Conservation (phyloP, 179 eudicot genomes). For the Gypsophila paniculata region DNA sequence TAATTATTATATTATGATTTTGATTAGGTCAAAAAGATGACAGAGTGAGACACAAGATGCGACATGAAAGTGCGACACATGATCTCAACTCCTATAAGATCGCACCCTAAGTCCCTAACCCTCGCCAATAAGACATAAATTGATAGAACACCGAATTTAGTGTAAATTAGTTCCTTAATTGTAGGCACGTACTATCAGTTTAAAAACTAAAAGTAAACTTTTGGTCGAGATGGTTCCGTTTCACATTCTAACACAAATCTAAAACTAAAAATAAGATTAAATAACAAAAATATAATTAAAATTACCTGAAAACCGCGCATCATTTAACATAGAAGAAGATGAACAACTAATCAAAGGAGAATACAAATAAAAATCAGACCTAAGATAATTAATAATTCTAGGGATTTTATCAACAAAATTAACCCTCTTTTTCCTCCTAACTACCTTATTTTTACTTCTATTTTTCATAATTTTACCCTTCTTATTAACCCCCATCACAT, state of each 20-base stretch:
- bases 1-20: too few relatives aligned
- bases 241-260: not conserved
- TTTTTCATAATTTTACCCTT: constrained; percentile 5
- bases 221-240: too few relatives aligned
- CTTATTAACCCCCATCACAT: constrained; percentile 12
- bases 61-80: too few relatives aligned
- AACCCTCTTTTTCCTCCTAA: constrained; percentile 14
- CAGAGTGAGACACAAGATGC: too few relatives aligned
- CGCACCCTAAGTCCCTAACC: too few relatives aligned
- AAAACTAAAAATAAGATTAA: not conserved
- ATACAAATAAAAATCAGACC: constrained; percentile 27
- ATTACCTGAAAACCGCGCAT: constrained; percentile 6
- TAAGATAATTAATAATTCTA: constrained; percentile 21
- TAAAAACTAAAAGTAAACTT: too few relatives aligned
- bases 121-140: too few relatives aligned
- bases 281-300: not conserved
- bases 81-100: too few relatives aligned
- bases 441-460: not conserved
- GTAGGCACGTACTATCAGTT: too few relatives aligned
- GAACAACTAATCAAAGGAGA: constrained; percentile 16
- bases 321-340: not conserved
- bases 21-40: too few relatives aligned
- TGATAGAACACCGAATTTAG: too few relatives aligned
- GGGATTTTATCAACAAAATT: not conserved
- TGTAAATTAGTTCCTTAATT: too few relatives aligned